Percentiles rank a stretch among this genome's conserved stretches.
phyloP scores from a whole-genome alignment of 2,329 filamentous ascomycete genomes.

The Clarireedia monteithiana region DNA sequence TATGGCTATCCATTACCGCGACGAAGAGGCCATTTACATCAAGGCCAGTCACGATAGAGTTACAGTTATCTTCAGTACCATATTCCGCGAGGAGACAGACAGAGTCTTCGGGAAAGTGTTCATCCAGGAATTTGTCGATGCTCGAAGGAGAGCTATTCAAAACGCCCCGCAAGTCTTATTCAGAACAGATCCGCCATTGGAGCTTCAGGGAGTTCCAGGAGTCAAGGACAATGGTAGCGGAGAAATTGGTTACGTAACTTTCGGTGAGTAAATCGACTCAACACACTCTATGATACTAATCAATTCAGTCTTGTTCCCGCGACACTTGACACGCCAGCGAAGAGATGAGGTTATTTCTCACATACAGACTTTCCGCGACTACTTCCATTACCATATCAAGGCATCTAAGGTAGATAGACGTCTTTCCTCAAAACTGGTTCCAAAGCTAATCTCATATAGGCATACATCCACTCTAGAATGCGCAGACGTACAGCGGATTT shows the following conservation, averaged over 20 bases:
- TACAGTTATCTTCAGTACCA: slow-evolving; percentile 97
- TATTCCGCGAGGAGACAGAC: slow-evolving; percentile 97
- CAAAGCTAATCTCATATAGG: slow-evolving; percentile 37
- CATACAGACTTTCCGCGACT: slow-evolving; percentile 99
- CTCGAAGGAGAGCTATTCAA: slow-evolving; percentile 87
- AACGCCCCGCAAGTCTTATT: slow-evolving; percentile 98
- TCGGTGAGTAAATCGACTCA: slow-evolving; percentile 51
- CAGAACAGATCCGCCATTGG: slow-evolving; percentile 86
- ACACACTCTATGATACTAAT: slow-evolving; percentile 7
- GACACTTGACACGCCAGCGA: slow-evolving; percentile 83
- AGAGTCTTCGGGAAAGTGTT: slow-evolving; percentile 97
- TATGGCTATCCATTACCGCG: slow-evolving; percentile 95
- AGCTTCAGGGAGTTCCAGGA: slow-evolving; percentile 82
- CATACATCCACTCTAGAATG: slow-evolving; percentile 98
- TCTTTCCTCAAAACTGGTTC: background rate
- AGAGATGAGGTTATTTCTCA: slow-evolving; percentile 96
- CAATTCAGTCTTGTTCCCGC: slow-evolving; percentile 76
- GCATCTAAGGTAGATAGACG: slow-evolving; percentile 66
- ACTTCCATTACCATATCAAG: slow-evolving; percentile 99
- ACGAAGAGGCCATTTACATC: slow-evolving; percentile 98
- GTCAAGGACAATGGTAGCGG: slow-evolving; percentile 67
- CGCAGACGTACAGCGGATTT: slow-evolving; percentile 96
- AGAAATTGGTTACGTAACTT: slow-evolving; percentile 95
- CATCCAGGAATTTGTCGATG: slow-evolving; percentile 97
- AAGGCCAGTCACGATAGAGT: slow-evolving; percentile 96